phyloP scores from a whole-genome alignment of 192 early-diverging fungal species.

The Linnemannia zychae region DNA sequence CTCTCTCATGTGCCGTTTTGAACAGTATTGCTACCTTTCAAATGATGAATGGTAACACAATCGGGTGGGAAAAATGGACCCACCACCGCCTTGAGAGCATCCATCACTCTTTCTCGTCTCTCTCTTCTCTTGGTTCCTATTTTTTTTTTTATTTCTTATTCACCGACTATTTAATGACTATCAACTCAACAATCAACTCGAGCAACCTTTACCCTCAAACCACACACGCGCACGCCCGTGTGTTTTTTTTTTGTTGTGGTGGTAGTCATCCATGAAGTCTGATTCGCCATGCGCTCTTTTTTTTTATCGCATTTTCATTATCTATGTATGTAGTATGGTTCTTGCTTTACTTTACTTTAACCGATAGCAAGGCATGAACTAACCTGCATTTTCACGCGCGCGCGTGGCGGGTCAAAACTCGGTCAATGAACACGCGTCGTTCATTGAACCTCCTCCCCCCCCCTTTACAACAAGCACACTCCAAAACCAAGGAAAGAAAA shows the following conservation, averaged over 20 bases:
- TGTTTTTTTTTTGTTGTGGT: too few relatives aligned
- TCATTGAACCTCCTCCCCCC: not conserved
- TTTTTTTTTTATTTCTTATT: not conserved
- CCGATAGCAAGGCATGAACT: not conserved
- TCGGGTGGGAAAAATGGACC: constrained; percentile 8
- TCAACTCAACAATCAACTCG: too few relatives aligned
- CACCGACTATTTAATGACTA: not conserved
- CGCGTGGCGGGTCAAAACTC: not conserved
- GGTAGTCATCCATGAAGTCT: too few relatives aligned
- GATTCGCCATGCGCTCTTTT: too few relatives aligned
- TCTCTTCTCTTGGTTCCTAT: not conserved
- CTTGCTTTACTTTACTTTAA: too few relatives aligned
- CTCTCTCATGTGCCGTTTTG: not conserved
- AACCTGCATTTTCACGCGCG: not conserved
- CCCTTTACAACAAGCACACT: too few relatives aligned
- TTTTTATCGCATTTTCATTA: too few relatives aligned
- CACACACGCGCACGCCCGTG: too few relatives aligned
- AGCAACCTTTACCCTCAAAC: too few relatives aligned
- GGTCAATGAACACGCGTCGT: not conserved
- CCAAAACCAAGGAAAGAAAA: not conserved
- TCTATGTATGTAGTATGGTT: too few relatives aligned
- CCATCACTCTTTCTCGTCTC: not conserved
- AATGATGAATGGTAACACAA: not conserved
- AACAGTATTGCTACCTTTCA: too few relatives aligned
- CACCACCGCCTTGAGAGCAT: not conserved